Base-by-base conservation (phyloP, 2,329 filamentous ascomycete species). In the Hypoxylon sp. region DNA sequence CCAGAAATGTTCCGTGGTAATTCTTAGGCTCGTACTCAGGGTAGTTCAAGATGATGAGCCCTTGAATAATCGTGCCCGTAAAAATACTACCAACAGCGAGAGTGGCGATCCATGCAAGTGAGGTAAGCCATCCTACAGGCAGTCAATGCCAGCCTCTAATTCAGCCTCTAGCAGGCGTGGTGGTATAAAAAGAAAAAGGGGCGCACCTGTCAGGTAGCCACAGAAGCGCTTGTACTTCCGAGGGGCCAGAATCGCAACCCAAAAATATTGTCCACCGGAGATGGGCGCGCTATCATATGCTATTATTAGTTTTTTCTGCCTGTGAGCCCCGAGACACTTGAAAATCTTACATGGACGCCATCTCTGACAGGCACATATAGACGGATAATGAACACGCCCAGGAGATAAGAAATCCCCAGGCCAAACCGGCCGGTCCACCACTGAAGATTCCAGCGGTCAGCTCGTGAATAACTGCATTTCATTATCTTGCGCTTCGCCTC, bases 101-200 rank as follows among this genome's bases (percentile, higher is more conserved):
- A 5, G 53, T 57, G 27, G 56, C 52, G 27, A 59, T 49, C 56
- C 56, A 59, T 25, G 49, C 57, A 20, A 57, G 38, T 26, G 47
- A 50, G 34, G 57, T 57, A 5, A 60, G 42, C 54, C 57, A 60
- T n/a, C 57, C 54, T 60, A 35, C n/a, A n/a, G n/a, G n/a, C n/a
- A n/a, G n/a, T n/a, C n/a, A n/a, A n/a, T n/a, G n/a, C 5, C 19
- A 12, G 48, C 17, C 21, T 3, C 51, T 36, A 55, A 13, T 5
- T 11, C 8, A 35, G 16, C 12, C 5, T 31, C 25, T n/a, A 30
- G 16, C n/a, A n/a, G n/a, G n/a, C n/a, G n/a, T n/a, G n/a, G n/a
- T n/a, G n/a, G n/a, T n/a, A n/a, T n/a, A n/a, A n/a, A n/a, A n/a
- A n/a, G n/a, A n/a, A n/a, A n/a, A n/a, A 40, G 32, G 4, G 27